Percentiles rank a stretch among this genome's conserved stretches.
These are phyloP conservation scores for Sporopachydermia lactativora DNA, from an alignment of 805 yeast genomes.

Conservation along the genomic window DNA sequence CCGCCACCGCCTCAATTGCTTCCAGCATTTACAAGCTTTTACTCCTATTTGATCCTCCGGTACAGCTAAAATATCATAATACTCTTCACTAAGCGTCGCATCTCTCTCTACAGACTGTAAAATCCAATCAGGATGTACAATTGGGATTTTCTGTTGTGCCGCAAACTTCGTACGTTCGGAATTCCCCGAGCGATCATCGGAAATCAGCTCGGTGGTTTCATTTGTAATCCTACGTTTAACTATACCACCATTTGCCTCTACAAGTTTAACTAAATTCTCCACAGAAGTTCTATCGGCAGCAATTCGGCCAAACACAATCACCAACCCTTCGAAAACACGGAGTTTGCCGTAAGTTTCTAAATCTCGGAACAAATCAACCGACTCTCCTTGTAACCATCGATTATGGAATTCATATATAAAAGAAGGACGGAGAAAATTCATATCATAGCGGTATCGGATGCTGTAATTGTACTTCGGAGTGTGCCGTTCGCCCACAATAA, in stretches of 20 bases:
- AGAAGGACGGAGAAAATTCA: conserved; percentile 37
- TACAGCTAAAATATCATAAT: conserved; percentile 17
- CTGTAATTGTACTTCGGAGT: conserved; percentile 43
- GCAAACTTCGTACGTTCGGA: conserved; percentile 18
- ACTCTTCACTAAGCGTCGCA: conserved; percentile 25
- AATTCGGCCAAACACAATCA: conserved; percentile 25
- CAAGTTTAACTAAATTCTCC: conserved; percentile 13
- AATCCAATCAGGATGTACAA: conserved; percentile 32
- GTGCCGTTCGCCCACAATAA: conserved; percentile 37
- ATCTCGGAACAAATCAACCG: conserved; percentile 16
- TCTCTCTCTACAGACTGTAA: conserved; percentile 24
- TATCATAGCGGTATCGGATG: conserved; percentile 30
- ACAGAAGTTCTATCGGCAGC: conserved; percentile 13
- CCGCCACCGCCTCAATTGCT: conserved; percentile 9
- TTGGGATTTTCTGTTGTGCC: conserved; percentile 22
- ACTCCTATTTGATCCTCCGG: conserved; percentile 19
- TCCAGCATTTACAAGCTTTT: conserved; percentile 19
- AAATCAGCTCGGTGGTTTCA: neutral
- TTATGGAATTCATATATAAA: conserved; percentile 30
- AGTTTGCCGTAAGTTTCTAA: conserved; percentile 11
- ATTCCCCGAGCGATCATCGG: neutral
- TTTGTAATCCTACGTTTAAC: neutral
- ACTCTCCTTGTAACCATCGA: conserved; percentile 40
- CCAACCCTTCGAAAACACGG: conserved; percentile 18
- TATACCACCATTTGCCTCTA: conserved; percentile 21